These are phyloP conservation scores for Amyloporia xantha DNA, from an alignment of 768 basidiomycete genomes.

Conservation along the genomic window DNA sequence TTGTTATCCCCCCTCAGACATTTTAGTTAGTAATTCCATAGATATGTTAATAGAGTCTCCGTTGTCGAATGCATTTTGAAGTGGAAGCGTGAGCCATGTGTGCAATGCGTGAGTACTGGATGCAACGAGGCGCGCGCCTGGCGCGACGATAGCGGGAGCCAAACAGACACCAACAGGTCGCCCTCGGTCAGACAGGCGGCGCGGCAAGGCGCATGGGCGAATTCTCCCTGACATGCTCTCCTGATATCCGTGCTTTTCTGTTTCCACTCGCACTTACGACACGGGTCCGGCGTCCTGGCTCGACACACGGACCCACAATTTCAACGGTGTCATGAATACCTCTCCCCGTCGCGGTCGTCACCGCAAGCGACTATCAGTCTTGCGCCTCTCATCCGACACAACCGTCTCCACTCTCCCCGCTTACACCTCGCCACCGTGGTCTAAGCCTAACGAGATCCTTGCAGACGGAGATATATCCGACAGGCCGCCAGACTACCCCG, in stretches of 20 bases:
- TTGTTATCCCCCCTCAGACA: not conserved
- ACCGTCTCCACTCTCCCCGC: slow-evolving; percentile 53
- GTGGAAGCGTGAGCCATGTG: no score
- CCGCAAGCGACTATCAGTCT: slow-evolving; percentile 49
- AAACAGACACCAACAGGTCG: slow-evolving; percentile 10
- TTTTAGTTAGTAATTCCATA: not conserved
- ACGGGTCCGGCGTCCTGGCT: not conserved
- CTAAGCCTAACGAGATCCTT: slow-evolving; percentile 17
- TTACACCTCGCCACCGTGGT: slow-evolving; percentile 41
- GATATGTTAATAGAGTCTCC: not conserved
- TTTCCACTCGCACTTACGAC: not conserved
- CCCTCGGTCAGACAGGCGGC: no score
- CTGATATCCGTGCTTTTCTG: not conserved
- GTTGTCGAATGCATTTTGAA: not conserved
- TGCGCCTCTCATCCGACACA: slow-evolving; percentile 61
- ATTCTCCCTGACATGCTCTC: not conserved
- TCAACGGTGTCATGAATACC: no score
- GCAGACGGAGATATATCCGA: slow-evolving; percentile 37
- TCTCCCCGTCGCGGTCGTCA: slow-evolving; percentile 28
- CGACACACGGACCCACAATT: not conserved
- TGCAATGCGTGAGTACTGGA: no score
- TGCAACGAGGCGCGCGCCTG: not conserved
- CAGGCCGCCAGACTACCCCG: slow-evolving; percentile 68
- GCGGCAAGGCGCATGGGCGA: not conserved
- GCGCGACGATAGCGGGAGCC: not conserved